phyloP scores from a whole-genome alignment of 2,329 filamentous ascomycete species.

The Diplodia sapinea region DNA sequence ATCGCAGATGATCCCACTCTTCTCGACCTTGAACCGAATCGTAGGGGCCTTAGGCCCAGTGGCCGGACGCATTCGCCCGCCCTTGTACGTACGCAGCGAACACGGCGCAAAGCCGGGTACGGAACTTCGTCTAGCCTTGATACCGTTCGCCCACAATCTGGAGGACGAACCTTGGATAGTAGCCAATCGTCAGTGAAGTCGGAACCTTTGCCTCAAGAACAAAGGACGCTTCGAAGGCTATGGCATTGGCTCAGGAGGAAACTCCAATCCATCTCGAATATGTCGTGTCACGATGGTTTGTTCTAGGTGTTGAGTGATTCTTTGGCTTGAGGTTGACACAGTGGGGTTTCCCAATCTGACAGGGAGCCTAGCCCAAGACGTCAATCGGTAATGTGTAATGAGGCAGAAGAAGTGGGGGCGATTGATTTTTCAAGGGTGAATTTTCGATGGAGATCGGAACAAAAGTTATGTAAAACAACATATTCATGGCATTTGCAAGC shows the following conservation, averaged over 20 bases:
- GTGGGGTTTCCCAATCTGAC: neutral
- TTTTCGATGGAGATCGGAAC: neutral
- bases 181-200: neutral
- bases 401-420: neutral
- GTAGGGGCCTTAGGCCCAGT: too few relatives aligned
- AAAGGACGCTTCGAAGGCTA: neutral
- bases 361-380: neutral
- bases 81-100: too few relatives aligned
- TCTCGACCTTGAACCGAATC: too few relatives aligned
- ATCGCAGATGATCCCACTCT: neutral
- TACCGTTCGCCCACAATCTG: neutral
- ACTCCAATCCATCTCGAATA: neutral
- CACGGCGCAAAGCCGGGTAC: neutral
- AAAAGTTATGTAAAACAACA: neutral
- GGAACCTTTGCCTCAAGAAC: neutral
- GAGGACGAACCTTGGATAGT: neutral
- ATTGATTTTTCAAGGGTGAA: too few relatives aligned
- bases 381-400: neutral
- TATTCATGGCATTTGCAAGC: neutral
- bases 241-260: neutral
- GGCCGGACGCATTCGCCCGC: too few relatives aligned
- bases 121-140: neutral
- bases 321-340: neutral
- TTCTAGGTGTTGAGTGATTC: too few relatives aligned
- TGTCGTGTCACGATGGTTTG: neutral